Evolutionary conservation across 352 stramenopile species (phyloP).

Genomic region (Phytopythium montanum): DNA sequence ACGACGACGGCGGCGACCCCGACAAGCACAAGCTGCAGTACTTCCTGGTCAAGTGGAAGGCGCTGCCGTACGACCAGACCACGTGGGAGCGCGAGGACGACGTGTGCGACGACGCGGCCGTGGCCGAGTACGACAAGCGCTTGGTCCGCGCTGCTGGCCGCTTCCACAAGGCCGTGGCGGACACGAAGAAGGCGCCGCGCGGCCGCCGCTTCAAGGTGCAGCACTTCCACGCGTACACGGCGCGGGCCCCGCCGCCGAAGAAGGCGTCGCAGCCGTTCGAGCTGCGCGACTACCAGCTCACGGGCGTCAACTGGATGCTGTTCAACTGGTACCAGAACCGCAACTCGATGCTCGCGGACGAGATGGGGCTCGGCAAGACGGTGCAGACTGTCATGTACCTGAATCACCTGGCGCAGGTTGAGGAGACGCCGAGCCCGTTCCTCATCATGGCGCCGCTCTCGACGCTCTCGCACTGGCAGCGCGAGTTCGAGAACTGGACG

Average conservation of each 20-base stretch:
- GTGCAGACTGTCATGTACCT: conserved; percentile 95
- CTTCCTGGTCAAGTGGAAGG: conserved; percentile 99
- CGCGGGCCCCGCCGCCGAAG: conserved; percentile 49
- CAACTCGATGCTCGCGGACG: conserved; percentile 98
- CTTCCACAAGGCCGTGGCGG: conserved; percentile 44
- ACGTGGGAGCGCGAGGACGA: conserved; percentile 98
- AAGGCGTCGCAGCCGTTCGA: conserved; percentile 62
- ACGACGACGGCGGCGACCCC: conserved; percentile 22
- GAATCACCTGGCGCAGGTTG: conserved; percentile 94
- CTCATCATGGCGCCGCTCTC: conserved; percentile 98
- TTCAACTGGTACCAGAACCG: conserved; percentile 98
- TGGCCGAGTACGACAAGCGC: conserved; percentile 78
- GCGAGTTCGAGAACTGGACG: conserved; percentile 95
- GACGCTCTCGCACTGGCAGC: conserved; percentile 98
- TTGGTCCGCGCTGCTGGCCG: conserved; percentile 46
- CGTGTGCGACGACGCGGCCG: conserved; percentile 84
- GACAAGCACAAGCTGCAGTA: conserved; percentile 68
- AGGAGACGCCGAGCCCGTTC: conserved; percentile 94
- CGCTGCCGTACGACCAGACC: conserved; percentile 95
- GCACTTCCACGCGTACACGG: conserved; percentile 74
- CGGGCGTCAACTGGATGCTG: conserved; percentile 99
- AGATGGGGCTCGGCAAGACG: conserved; percentile 97
- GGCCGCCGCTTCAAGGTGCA: conserved; percentile 27
- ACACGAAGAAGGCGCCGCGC: conserved; percentile 21
- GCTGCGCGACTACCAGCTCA: conserved; percentile 98